Evolutionary conservation across 2,329 filamentous ascomycete species (phyloP), one percentile per base, ranked within the genome.

Genomic region (Pestalotiopsis sp.): DNA sequence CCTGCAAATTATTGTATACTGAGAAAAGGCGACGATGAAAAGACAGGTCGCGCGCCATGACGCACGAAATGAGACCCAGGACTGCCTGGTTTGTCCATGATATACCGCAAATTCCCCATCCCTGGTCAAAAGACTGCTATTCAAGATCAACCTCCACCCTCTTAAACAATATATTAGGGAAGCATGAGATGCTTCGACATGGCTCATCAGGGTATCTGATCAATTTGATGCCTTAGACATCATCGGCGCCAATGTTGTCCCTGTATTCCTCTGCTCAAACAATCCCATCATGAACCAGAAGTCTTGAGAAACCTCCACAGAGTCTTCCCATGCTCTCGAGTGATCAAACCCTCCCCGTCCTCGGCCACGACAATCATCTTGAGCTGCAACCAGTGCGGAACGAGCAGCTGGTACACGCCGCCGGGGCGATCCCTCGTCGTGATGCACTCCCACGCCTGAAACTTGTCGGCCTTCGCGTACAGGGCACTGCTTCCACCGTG

Each of bases 391-490:
- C 67, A 68, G 4, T 23, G 11, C 36, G 59, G 49, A n/a, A 45
- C 49, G 45, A 65, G 67, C 14, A 68, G 61, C 39, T 68, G 67
- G 49, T 68, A 68, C 23, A 49, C 67, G 20, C 67, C 67, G 6
- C 45, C 23, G 14, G 67, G 67, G 20, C 58, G 61, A 6, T 57
- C 52, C n/a, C 62, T 65, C 13, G 67, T 57, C 7, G 63, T 68
- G 6, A 68, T 60, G 57, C 39, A 57, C 61, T 68, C 67, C 67
- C 67, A 65, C 1, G 41, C 61, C 2, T 65, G 20, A 14, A 65
- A 59, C 14, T 25, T 14, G 4, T 5, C 38, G 14, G 25, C 20
- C 61, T 12, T 20, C n/a, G 67, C 61, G n/a, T n/a, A n/a, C 49
- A 65, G 25, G 4, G 20, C 12, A 7, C 58, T 36, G 13, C 38